Evolutionary conservation across 768 basidiomycete species (phyloP).

Genomic region (Xerocomellus intermedius): DNA sequence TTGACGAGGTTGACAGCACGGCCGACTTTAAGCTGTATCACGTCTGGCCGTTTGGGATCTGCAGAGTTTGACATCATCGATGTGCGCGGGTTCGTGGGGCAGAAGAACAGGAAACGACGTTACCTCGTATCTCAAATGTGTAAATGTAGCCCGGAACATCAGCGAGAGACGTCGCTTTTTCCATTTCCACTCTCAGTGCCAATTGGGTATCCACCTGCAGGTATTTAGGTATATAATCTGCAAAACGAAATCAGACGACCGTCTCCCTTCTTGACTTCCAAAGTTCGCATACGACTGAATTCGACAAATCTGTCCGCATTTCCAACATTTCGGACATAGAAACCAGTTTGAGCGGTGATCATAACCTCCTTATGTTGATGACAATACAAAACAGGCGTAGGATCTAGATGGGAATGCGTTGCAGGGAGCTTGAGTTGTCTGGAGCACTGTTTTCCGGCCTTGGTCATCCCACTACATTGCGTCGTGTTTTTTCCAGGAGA

Average conservation of each 20-base stretch:
- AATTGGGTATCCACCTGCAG: constrained; percentile 59
- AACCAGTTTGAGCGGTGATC: constrained; percentile 48
- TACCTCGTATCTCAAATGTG: constrained; percentile 76
- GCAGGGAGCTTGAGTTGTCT: constrained; percentile 51
- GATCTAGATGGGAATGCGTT: constrained; percentile 25
- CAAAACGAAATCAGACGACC: constrained; percentile 7
- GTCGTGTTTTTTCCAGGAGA: constrained; percentile 14
- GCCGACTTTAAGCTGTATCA: constrained; percentile 75
- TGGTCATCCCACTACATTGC: constrained; percentile 70
- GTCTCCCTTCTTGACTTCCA: background rate
- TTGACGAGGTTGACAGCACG: constrained; percentile 71
- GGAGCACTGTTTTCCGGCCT: constrained; percentile 58
- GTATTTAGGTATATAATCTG: constrained; percentile 73
- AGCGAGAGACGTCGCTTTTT: constrained; percentile 47
- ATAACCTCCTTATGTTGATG: constrained; percentile 61
- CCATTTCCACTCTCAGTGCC: constrained; percentile 54
- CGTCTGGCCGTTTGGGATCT: constrained; percentile 36
- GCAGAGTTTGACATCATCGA: constrained; percentile 7
- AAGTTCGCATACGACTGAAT: constrained; percentile 48
- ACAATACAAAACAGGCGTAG: constrained; percentile 48
- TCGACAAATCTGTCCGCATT: constrained; percentile 45
- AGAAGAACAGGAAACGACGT: constrained; percentile 4
- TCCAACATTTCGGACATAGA: constrained; percentile 49
- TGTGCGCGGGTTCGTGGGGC: background rate
- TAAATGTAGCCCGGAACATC: constrained; percentile 81